Evolutionary conservation across 2,329 filamentous ascomycete species (phyloP), one percentile per base, ranked within the genome.

Genomic region (Fusarium brachygibbosum): DNA sequence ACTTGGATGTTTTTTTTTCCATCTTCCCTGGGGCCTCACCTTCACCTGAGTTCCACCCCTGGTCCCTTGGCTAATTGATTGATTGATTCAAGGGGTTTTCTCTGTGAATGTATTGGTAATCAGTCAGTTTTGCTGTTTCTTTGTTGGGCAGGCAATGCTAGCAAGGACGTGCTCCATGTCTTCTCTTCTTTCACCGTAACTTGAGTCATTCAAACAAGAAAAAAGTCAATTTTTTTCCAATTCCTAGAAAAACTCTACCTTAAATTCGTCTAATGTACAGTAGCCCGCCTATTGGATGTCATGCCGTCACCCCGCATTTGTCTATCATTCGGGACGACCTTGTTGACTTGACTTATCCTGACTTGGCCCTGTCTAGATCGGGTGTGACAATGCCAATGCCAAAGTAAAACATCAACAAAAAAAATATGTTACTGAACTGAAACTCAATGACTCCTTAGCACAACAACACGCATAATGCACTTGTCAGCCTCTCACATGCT

Each of bases 271-370:
- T 31, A 40, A 44, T 45, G 34, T n/a, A n/a, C n/a, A n/a, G n/a
- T 38, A 49, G 37, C 49, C 57, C 54, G 52, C 58, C 55, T 58
- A 68, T 70, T 69, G 66, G 66, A 46, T 61, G 48, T 37, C 59
- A 65, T 68, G 54, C 63, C 54, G 52, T 53, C 68, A 68, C 68
- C 68, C 68, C 68, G 68, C 68, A 70, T 65, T 65, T 45, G 40
- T 66, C 59, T 40, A 52, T 68, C 58, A 57, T 51, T 48, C 55
- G 34, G 44, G 48, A 51, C 34, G 63, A 70, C 63, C 67, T 68
- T 70, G 67, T 70, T 70, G 67, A 54, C 63, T 63, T 54, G 55
- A 37, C 64, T 65, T 34, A 53, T 45, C 58, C 38, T 49, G 66
- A 37, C 66, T 35, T 51, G 45, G 23, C 48, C 48, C 11, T 49